Evolutionary conservation across 2,329 filamentous ascomycete species (phyloP), one percentile per base, ranked within the genome.

Genomic region (Nakataea oryzae): DNA sequence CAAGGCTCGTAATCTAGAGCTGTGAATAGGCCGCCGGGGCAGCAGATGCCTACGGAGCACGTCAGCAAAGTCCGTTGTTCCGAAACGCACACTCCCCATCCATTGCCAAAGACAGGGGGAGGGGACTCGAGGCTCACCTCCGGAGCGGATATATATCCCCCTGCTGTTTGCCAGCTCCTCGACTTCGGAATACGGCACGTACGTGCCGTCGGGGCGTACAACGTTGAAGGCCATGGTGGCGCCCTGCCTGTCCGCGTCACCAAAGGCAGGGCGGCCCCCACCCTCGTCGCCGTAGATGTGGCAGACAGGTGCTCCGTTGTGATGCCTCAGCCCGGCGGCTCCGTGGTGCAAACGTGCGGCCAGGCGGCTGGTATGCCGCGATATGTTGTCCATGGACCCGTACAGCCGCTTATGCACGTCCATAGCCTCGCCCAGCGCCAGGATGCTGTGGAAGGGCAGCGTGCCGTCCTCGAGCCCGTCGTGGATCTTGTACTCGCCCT

Each of bases 391-490:
- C 79, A 88, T 85, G 5, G 78, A 81, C 1, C 79, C 79, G 67
- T 82, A 88, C 3, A 89, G 70, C 32, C 76, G 74, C 41, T 72
- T 69, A 69, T 88, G 84, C 0, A 80, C 78, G 47, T 80, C 77
- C 32, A 88, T 81, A 2, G 85, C 85, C 63, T 84, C 78, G 3
- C 80, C 81, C 26, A 88, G 74, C 0, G 86, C 86, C 61, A 88
- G 74, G 63, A 89, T 87, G 63, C 75, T 85, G 69, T 87, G 86
- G 66, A 87, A 87, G 1, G 86, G 83, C 12, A 86, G 73, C 1
- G 86, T 89, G 1, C 86, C 86, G 66, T 90, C 87, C 69, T 90
- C 87, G 9, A 89, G 77, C 2, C 78, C 77, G 55, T 86, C 83
- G 67, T 88, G 84, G 3, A 86, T 73, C 57, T 77, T 75, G 60